These are phyloP conservation scores for Amanita rimosa DNA, from an alignment of 768 basidiomycete species.

Conservation along the genomic window DNA sequence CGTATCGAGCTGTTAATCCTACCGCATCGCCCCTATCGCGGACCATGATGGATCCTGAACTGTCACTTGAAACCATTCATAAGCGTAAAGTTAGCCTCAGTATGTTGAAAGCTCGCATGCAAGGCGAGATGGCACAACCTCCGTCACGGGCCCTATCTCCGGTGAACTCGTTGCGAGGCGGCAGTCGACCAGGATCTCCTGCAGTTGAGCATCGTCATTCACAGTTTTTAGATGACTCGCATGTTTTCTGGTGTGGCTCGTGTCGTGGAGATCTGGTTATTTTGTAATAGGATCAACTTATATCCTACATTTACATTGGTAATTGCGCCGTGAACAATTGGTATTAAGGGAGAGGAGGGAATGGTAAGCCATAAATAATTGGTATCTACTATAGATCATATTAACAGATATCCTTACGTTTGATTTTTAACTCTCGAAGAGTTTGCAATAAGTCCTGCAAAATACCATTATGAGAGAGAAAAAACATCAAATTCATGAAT, in stretches of 20 bases:
- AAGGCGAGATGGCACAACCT: constrained; percentile 51
- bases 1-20: constrained; percentile 27
- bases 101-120: constrained; percentile 88
- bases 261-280: constrained; percentile 78
- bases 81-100: constrained; percentile 76
- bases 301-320: constrained; percentile 11
- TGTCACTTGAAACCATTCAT: constrained; percentile 68
- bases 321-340: constrained; percentile 18
- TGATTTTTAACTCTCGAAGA: constrained; percentile 42
- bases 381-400: not conserved
- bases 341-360: constrained; percentile 8
- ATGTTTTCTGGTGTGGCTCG: constrained; percentile 83
- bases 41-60: constrained; percentile 54
- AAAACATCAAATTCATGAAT: constrained; percentile 1
- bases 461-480: not conserved
- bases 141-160: constrained; percentile 43
- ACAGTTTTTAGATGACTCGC: constrained; percentile 80
- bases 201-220: constrained; percentile 29
- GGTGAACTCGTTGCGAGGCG: constrained; percentile 28
- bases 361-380: not conserved
- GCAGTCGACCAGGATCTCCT: constrained; percentile 16
- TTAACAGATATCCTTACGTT: constrained; percentile 25
- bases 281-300: constrained; percentile 25
- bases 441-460: constrained; percentile 42
- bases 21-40: constrained; percentile 33